phyloP scores from a whole-genome alignment of 2,329 filamentous ascomycete genomes.

The Trichoderma arundinaceum region DNA sequence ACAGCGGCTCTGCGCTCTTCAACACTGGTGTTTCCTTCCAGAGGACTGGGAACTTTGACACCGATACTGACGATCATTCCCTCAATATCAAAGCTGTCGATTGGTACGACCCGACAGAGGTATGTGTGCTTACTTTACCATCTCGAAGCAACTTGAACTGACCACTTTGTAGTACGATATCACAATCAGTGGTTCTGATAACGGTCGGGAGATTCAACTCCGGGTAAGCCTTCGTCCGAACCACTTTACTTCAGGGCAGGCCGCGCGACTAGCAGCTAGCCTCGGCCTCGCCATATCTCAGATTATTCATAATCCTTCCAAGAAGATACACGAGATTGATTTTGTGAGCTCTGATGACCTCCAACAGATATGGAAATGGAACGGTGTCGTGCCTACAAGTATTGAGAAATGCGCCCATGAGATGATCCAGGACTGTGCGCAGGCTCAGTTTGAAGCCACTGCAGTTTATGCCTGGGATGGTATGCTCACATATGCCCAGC shows the following conservation, averaged over 20 bases:
- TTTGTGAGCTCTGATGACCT: background rate
- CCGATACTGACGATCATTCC: too few relatives aligned
- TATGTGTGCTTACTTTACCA: background rate
- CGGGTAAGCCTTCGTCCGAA: too few relatives aligned
- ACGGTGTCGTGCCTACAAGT: background rate
- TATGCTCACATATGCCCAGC: conserved; percentile 24
- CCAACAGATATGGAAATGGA: background rate
- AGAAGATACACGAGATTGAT: too few relatives aligned
- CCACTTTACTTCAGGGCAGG: too few relatives aligned
- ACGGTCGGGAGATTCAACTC: too few relatives aligned
- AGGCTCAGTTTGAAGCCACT: background rate
- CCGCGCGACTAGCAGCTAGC: background rate
- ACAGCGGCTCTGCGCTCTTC: conserved; percentile 14
- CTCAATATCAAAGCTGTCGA: background rate
- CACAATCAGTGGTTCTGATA: too few relatives aligned
- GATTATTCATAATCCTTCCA: too few relatives aligned
- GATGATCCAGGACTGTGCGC: background rate
- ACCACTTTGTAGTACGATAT: too few relatives aligned
- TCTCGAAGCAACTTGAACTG: too few relatives aligned
- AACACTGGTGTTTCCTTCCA: conserved; percentile 28
- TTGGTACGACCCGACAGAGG: background rate
- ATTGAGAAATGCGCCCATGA: conserved; percentile 3
- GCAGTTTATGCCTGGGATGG: conserved; percentile 24
- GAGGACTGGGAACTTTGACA: background rate
- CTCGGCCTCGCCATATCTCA: background rate